Evolutionary conservation across 257 asterid genomes (phyloP).

Genomic region (Buddleja alternifolia): DNA sequence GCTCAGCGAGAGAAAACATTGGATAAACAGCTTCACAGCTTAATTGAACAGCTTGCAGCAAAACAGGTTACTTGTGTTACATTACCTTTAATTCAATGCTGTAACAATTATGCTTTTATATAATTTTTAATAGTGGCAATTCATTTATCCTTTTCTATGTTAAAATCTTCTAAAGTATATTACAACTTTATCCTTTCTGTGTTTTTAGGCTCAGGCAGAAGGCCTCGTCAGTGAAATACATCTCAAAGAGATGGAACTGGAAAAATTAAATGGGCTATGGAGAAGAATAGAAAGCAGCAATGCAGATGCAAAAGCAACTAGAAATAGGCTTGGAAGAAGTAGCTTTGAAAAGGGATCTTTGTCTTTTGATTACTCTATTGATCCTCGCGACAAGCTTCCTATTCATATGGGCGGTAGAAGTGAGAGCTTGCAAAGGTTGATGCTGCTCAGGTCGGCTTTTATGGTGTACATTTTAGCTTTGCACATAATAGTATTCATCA

Average conservation of each 20-base stretch:
- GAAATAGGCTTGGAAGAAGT: constrained; percentile 74
- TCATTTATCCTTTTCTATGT: too few relatives aligned
- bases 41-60: constrained; percentile 83
- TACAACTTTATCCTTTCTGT: constrained; percentile 14
- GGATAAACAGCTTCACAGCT: constrained; percentile 95
- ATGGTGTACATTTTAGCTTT: constrained; percentile 75
- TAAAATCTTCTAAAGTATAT: neutral
- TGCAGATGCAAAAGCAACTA: constrained; percentile 49
- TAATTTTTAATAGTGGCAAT: neutral
- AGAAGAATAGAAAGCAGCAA: constrained; percentile 58
- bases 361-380: constrained; percentile 54
- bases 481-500: constrained; percentile 85
- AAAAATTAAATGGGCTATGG: constrained; percentile 66
- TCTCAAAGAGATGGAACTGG: constrained; percentile 74
- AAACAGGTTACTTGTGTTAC: constrained; percentile 62
- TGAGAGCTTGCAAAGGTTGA: constrained; percentile 73
- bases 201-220: constrained; percentile 83
- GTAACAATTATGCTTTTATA: neutral
- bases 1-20: constrained; percentile 87
- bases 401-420: constrained; percentile 50
- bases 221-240: constrained; percentile 69
- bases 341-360: constrained; percentile 45
- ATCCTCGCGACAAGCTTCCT: constrained; percentile 65
- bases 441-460: constrained; percentile 86
- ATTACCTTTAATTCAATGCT: neutral